These are phyloP conservation scores for Niebla homalea DNA, from an alignment of 495 filamentous ascomycete genomes.

Conservation along the genomic window DNA sequence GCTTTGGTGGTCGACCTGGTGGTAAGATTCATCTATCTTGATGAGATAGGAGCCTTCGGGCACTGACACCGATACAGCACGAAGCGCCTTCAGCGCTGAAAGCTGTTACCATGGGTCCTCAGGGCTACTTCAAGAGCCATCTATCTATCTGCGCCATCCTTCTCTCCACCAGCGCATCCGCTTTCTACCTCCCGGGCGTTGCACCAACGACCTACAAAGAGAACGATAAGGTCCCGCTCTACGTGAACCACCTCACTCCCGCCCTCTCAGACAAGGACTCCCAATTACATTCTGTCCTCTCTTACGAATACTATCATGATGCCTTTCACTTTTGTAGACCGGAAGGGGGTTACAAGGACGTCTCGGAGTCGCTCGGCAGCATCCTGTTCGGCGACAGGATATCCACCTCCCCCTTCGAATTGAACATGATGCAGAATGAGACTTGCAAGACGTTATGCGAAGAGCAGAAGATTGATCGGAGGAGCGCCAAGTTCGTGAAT, in stretches of 20 bases:
- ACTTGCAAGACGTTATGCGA: slow-evolving; percentile 69
- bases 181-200: slow-evolving; percentile 93
- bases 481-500: slow-evolving; percentile 67
- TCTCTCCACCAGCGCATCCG: slow-evolving; percentile 42
- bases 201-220: slow-evolving; percentile 80
- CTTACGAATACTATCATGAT: slow-evolving; percentile 89
- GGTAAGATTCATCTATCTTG: too few species aligned
- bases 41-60: too few species aligned
- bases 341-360: slow-evolving; percentile 53
- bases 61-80: too few species aligned
- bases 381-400: slow-evolving; percentile 96
- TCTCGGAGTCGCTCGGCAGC: slow-evolving; percentile 82
- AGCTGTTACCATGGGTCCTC: too few species aligned
- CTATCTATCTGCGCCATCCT: slow-evolving; percentile 10
- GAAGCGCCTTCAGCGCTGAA: too few species aligned
- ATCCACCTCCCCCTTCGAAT: slow-evolving; percentile 75
- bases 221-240: slow-evolving; percentile 67
- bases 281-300: slow-evolving; percentile 75
- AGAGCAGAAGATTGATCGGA: slow-evolving; percentile 48
- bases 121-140: too few species aligned
- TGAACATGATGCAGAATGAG: slow-evolving; percentile 90
- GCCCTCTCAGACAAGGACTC: slow-evolving; percentile 59
- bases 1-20: too few species aligned
- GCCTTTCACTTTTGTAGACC: slow-evolving; percentile 79
- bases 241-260: slow-evolving; percentile 86